Evolutionary conservation across 1,139 yeast species (phyloP), one percentile per base, ranked within the genome.

Genomic region (Scheffersomyces insectosa): DNA sequence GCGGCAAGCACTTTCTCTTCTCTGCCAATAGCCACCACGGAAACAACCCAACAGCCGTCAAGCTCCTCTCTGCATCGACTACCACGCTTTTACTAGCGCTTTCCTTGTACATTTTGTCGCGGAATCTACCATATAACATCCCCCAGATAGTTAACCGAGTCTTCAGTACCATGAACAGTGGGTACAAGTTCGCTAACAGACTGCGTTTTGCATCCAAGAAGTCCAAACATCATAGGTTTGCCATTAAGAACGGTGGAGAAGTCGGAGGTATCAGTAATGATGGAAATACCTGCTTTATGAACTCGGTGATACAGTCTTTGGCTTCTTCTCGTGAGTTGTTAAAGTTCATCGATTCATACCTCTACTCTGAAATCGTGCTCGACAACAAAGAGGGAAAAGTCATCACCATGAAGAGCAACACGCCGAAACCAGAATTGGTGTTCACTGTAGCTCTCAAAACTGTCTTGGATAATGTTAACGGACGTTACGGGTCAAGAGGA

Each of bases 231-330:
- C 56, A 57, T 32, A 60, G 59, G 36, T 68, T 69, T 49, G 82
- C 82, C 16, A 51, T 72, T 48, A 68, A 68, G 40, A 72, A 72
- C 49, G 93, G 93, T 47, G 91, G 91, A 3, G 80, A 78, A 48
- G 77, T 88, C 32, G 97, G 96, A 23, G 97, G 97, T 1, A 72
- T 90, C 36, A 77, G 81, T 48, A 90, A 90, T 62, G 97, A 89
- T 51, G 97, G 97, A 11, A 90, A 90, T 57, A 88, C 96, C 0
- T 90, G 97, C 62, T 90, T 90, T 56, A 89, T 90, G 95, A 90
- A 90, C 63, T 83, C 90, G 15, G 96, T 90, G 1, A 69, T 90
- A 32, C 97, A 90, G 63, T 79, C 89, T 11, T 68, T 90, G 49
- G 91, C 96, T 0, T 85, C 95, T 0, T 84, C 95, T 1, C 72